Base-by-base conservation (phyloP, 257 asterid species). In the Forsythia suspensa region DNA sequence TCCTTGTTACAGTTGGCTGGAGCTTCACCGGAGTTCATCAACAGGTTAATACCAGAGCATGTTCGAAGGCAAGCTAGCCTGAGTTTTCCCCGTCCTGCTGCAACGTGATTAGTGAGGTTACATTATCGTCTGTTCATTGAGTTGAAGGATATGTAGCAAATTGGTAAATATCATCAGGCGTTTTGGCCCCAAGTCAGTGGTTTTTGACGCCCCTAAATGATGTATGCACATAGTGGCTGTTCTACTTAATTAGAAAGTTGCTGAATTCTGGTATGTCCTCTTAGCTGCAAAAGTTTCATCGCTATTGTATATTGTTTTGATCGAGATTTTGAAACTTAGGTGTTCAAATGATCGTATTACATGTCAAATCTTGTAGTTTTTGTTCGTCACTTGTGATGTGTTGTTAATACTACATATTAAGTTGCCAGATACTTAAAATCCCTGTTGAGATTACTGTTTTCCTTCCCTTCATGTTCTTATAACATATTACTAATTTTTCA, bases 231-330 rank as follows among this genome's bases (percentile, higher is more conserved):
- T 84, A 80, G 83, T 81, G 78, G 77, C 76, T 84, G 73, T 76
- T 82, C 77, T 42, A 65, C 74, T 83, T 79, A 81, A 80, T 84
- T 37, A 76, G 80, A 75, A 80, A 81, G 68, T 79, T 59, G 80
- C 85, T 77, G 36, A 52, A 24, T 46, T 73, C 85, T 89, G 76
- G 76, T 70, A 38, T 80, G 76, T 41, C 57, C 43, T 72, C 84
- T 63, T 89, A 80, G 89, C 84, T 87, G 71, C 80, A 75, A 75
- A 79, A 37, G 73, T 74, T 72, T 74, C 78, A 6, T 76, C 72
- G n/a, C 77, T 80, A 85, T 76, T 93, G 97, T 93, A 93, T 85
- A 91, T 90, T 89, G 86, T 87, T 87, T 88, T 86, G 90, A 80
- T 84, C 46, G 42, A 40, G 80, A 80, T 74, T 77, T 72, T 59